Evolutionary conservation across 228 moss, liverwort and hornwort genomes (phyloP).

Genomic region (Sphagnum fallax): DNA sequence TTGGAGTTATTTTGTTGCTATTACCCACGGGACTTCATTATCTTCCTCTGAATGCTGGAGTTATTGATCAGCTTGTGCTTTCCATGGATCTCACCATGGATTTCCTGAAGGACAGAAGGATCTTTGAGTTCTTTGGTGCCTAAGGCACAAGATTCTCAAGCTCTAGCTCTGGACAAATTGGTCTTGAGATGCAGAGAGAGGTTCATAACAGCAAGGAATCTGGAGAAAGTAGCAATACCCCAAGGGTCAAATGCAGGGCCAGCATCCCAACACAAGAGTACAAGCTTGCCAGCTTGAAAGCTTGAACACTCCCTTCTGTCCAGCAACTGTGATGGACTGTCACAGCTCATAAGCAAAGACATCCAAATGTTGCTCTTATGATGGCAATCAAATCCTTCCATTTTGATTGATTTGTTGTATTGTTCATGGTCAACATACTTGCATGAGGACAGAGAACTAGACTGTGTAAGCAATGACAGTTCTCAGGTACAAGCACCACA

Average conservation of each 20-base stretch:
- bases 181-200: slow-evolving; percentile 57
- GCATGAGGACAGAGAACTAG: too few relatives aligned
- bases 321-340: too few relatives aligned
- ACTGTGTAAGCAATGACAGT: too few relatives aligned
- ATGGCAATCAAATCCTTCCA: too few relatives aligned
- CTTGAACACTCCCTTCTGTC: too few relatives aligned
- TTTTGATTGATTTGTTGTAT: too few relatives aligned
- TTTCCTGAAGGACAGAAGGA: not conserved
- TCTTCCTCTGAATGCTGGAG: not conserved
- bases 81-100: not conserved
- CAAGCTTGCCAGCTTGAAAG: slow-evolving; percentile 25
- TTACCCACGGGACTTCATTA: not conserved
- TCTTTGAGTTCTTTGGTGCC: not conserved
- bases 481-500: too few relatives aligned
- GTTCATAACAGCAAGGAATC: slow-evolving; percentile 69
- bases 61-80: not conserved
- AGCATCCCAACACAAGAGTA: slow-evolving; percentile 57
- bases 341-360: too few relatives aligned
- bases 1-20: too few relatives aligned
- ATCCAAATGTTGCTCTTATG: too few relatives aligned
- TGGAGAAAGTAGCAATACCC: slow-evolving; percentile 52
- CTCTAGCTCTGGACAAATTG: not conserved
- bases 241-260: slow-evolving; percentile 70
- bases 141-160: not conserved
- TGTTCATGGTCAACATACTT: too few relatives aligned